phyloP scores from a whole-genome alignment of 2,329 filamentous ascomycete genomes.

The Stagonosporopsis rhizophila region DNA sequence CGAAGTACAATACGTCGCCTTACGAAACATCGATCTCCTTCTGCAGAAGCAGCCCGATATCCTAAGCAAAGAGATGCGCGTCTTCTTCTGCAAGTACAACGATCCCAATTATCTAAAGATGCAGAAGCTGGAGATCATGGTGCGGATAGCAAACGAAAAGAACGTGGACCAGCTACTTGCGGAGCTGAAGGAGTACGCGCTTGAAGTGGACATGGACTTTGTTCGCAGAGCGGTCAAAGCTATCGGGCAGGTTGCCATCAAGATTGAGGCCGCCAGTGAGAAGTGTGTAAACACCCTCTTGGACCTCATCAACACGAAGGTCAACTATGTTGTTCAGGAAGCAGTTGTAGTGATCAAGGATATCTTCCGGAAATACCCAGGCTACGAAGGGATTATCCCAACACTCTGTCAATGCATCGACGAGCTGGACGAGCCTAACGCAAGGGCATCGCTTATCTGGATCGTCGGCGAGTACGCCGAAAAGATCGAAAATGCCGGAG shows the following conservation, averaged over 20 bases:
- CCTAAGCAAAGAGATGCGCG: conserved; percentile 93
- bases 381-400: conserved; percentile 97
- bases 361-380: conserved; percentile 95
- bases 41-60: conserved; percentile 97
- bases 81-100: conserved; percentile 99
- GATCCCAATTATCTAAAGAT: conserved; percentile 97
- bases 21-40: conserved; percentile 94
- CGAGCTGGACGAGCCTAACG: conserved; percentile 92
- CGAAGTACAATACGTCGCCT: conserved; percentile 96
- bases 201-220: conserved; percentile 99
- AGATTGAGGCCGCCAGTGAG: conserved; percentile 93
- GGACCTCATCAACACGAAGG: conserved; percentile 94
- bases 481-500: conserved; percentile 98
- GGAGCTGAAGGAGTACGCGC: conserved; percentile 94
- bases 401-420: conserved; percentile 97
- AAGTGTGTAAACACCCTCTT: conserved; percentile 94
- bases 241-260: conserved; percentile 97
- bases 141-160: conserved; percentile 95
- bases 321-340: conserved; percentile 99
- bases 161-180: conserved; percentile 95
- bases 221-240: conserved; percentile 92
- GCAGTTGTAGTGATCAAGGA: conserved; percentile 99
- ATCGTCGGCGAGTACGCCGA: conserved; percentile 99
- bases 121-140: conserved; percentile 98
- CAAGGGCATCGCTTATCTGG: conserved; percentile 92